A percentile compares a stretch with the other conserved stretches of the same genome.
Conservation (phyloP, 352 stramenopile species). For the Phytophthora brassicae region DNA sequence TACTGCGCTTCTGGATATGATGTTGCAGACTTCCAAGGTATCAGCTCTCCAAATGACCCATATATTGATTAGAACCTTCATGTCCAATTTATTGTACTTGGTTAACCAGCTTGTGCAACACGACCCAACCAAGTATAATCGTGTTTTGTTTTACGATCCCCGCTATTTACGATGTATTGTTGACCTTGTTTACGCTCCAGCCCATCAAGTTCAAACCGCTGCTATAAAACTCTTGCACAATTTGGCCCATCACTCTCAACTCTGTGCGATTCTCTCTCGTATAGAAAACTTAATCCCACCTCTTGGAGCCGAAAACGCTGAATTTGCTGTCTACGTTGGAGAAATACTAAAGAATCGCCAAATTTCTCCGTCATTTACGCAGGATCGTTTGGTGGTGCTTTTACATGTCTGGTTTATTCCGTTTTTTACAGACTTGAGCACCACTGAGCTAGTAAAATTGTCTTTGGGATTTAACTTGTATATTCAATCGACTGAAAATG, state of each 20-base stretch:
- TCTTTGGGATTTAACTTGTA: slow-evolving; percentile 29
- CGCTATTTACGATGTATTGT: slow-evolving; percentile 31
- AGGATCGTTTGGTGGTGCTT: slow-evolving; percentile 17
- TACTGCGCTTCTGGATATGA: slow-evolving; percentile 13
- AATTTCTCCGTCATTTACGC: slow-evolving; percentile 17
- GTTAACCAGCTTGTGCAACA: slow-evolving; percentile 2
- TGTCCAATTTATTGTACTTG: slow-evolving; percentile 25
- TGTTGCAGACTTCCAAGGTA: slow-evolving; percentile 13
- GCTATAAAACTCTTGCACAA: slow-evolving; percentile 29
- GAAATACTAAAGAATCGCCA: slow-evolving; percentile 8
- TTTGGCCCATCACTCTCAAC: slow-evolving; percentile 6
- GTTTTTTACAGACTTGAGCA: slow-evolving; percentile 33
- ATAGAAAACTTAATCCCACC: slow-evolving; percentile 12
- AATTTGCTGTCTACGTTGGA: slow-evolving; percentile 7
- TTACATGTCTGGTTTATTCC: slow-evolving; percentile 29
- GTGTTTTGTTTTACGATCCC: slow-evolving; percentile 19
- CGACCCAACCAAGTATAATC: slow-evolving; percentile 8
- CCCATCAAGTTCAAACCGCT: slow-evolving; percentile 22
- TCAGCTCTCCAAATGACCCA: slow-evolving; percentile 26
- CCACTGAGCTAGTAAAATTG: slow-evolving; percentile 28
- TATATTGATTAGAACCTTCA: slow-evolving; percentile 6
- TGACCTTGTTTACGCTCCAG: slow-evolving; percentile 25
- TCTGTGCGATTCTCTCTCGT: slow-evolving; percentile 17
- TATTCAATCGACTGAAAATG: background rate
- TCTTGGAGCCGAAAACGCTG: slow-evolving; percentile 1